Base-by-base conservation (phyloP, 495 filamentous ascomycete species). In the Neurospora sp. region DNA sequence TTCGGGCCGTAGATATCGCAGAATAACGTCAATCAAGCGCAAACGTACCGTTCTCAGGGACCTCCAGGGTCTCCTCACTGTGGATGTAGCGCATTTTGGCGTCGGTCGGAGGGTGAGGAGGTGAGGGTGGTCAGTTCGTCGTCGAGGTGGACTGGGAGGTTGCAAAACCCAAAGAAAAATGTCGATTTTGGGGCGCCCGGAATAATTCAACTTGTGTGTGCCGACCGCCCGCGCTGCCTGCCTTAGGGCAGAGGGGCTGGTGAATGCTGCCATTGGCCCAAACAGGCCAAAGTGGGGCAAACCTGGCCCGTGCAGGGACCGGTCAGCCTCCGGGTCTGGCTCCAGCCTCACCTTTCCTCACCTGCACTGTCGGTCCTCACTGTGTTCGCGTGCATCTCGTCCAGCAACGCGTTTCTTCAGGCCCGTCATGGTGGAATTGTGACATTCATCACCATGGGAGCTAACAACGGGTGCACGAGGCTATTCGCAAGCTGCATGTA, bases 31-130 rank as follows among this genome's bases (percentile, higher is more conserved):
- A 78, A 78, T 71, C 27, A 75, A 80, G 75, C 72, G 71, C 71
- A 74, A 75, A 89, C 94, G 90, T 91, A 98, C 96, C 96, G 87
- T 93, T 93, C 83, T 97, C 93, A 76, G 96, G 96, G 84, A 99
- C 92, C 79, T 89, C 88, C 86, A 99, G 90, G 86, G 90, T 89
- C 90, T 99, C 95, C 87, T 92, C 87, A 81, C 93, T 95, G 88
- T 98, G 93, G 88, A 98, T 97, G 91, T 97, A 97, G 88, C 91
- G 92, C 94, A 97, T 97, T 85, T 91, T 96, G 89, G 82, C 85
- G 84, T 73, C 78, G 75, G 78, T 75, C 73, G 74, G 69, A 42
- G 70, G 44, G 78, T 83, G 83, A 81, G 80, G 81, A 77, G 77
- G 76, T 77, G 75, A 74, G 77, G 79, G 80, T 79, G 79, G 76